phyloP scores from a whole-genome alignment of 2,329 filamentous ascomycete species.

The Paraconiothyrium sp. region DNA sequence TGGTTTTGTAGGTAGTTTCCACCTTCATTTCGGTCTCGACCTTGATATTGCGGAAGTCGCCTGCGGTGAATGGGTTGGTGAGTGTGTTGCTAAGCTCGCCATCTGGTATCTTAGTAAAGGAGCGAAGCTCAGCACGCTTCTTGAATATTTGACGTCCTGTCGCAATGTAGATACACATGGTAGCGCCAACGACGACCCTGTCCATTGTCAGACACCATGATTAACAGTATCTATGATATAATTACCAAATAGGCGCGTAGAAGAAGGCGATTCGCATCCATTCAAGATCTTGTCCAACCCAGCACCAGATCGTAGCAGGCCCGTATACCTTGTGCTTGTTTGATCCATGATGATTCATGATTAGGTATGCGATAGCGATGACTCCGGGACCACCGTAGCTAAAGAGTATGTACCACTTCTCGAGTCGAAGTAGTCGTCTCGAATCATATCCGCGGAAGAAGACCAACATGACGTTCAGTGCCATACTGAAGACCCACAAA shows the following conservation, averaged over 20 bases:
- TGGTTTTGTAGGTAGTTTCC: conserved; percentile 51
- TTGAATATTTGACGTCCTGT: conserved; percentile 74
- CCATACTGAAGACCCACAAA: conserved; percentile 81
- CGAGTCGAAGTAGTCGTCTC: conserved; percentile 70
- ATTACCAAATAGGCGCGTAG: conserved; percentile 75
- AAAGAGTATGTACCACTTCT: conserved; percentile 72
- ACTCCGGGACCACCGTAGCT: conserved; percentile 80
- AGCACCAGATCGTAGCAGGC: conserved; percentile 83
- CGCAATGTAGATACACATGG: conserved; percentile 71
- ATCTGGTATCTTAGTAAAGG: conserved; percentile 25
- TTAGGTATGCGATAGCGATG: conserved; percentile 73
- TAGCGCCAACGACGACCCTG: conserved; percentile 66
- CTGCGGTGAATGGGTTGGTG: conserved; percentile 56
- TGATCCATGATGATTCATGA: conserved; percentile 63
- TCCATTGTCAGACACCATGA: conserved; percentile 20
- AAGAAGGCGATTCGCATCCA: conserved; percentile 77
- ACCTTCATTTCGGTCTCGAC: conserved; percentile 71
- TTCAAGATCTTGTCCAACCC: conserved; percentile 74
- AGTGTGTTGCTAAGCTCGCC: conserved; percentile 27
- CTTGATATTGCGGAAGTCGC: conserved; percentile 56
- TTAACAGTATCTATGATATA: background rate
- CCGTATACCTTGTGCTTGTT: conserved; percentile 72
- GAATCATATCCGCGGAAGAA: conserved; percentile 80
- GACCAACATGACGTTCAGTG: conserved; percentile 82
- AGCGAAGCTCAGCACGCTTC: conserved; percentile 66